A percentile compares a stretch with the other conserved stretches of the same genome.
Evolutionary conservation across 352 stramenopile genomes (phyloP).

Genomic region (Hyaloperonospora arabidopsidis): DNA sequence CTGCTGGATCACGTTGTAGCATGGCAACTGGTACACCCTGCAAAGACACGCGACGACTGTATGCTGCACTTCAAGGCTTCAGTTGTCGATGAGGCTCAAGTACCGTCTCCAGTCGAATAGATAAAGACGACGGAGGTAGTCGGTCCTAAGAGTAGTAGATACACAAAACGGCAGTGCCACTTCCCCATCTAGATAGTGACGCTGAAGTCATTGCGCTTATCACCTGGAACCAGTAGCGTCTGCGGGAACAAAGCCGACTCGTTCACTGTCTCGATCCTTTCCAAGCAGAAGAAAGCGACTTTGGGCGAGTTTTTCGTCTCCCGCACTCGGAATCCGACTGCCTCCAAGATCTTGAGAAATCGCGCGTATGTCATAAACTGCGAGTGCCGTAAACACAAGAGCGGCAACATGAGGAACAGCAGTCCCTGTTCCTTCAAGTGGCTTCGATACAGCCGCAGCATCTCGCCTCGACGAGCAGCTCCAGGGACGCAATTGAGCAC

Average conservation of each 20-base stretch:
- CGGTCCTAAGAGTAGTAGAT: conserved; percentile 22
- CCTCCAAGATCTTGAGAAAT: conserved; percentile 59
- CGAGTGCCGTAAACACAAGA: conserved; percentile 68
- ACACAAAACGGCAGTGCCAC: conserved; percentile 13
- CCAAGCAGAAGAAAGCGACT: conserved; percentile 75
- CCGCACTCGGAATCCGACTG: conserved; percentile 55
- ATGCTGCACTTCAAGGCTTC: conserved; percentile 33
- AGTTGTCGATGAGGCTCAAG: conserved; percentile 11
- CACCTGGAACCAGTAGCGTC: conserved; percentile 33
- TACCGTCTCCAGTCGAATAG: background rate
- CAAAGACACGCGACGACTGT: conserved; percentile 48
- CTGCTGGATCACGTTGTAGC: conserved; percentile 45
- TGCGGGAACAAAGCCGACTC: conserved; percentile 35
- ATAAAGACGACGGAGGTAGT: conserved; percentile 3
- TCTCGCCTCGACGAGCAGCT: conserved; percentile 63
- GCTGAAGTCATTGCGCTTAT: conserved; percentile 65
- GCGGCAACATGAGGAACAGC: conserved; percentile 70
- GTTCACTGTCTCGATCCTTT: conserved; percentile 34
- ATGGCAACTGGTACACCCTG: conserved; percentile 57
- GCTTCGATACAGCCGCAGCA: conserved; percentile 57
- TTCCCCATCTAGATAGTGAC: conserved; percentile 46
- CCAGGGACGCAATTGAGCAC: conserved; percentile 95
- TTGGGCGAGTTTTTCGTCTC: conserved; percentile 77
- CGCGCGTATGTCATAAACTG: conserved; percentile 67
- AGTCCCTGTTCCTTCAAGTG: conserved; percentile 47